Conservation (phyloP, 164 flowering plant species). For the Liriodendron chinense region DNA sequence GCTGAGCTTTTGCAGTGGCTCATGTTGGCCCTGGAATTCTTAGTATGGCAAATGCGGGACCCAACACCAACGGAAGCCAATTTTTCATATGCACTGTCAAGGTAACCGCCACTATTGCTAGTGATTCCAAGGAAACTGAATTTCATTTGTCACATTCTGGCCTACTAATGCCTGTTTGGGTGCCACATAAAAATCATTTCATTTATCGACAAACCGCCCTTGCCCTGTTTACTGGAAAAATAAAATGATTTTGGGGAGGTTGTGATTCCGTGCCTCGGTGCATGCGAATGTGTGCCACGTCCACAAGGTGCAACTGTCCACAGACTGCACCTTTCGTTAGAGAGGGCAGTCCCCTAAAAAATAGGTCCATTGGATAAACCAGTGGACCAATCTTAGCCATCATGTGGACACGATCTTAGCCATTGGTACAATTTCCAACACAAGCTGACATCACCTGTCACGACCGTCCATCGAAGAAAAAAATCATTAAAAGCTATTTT, state of each 20-base stretch:
- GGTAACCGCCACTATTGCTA: conserved; percentile 37
- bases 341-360: no score
- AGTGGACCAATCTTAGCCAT: background rate
- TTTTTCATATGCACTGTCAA: conserved; percentile 96
- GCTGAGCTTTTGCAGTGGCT: conserved; percentile 19
- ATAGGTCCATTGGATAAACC: background rate
- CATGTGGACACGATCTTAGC: background rate
- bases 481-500: no score
- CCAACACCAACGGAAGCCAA: conserved; percentile 99
- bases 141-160: background rate
- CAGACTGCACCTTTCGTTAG: no score
- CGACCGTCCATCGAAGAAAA: background rate
- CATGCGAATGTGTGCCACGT: no score
- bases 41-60: conserved; percentile 50
- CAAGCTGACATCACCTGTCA: background rate
- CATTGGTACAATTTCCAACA: background rate
- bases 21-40: conserved; percentile 35
- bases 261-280: no score
- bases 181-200: no score
- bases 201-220: no score
- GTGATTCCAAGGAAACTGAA: background rate
- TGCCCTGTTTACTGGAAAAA: no score
- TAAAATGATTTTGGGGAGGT: no score
- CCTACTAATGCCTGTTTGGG: no score
- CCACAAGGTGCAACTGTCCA: no score